phyloP scores from a whole-genome alignment of 352 stramenopile genomes.

The Pythium rishiriense region DNA sequence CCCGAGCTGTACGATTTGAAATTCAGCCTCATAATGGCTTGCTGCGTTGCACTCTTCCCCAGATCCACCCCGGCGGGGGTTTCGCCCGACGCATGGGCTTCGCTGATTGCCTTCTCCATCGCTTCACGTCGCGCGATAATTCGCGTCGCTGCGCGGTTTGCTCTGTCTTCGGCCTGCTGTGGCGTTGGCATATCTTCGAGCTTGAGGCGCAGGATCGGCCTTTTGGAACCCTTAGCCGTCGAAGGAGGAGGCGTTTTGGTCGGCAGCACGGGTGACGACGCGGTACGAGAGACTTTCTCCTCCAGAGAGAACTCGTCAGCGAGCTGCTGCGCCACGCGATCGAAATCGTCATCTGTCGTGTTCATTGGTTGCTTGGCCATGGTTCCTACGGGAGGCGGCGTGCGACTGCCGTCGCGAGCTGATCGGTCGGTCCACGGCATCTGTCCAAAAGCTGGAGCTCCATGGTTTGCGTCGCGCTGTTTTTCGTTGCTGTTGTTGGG shows the following conservation, averaged over 20 bases:
- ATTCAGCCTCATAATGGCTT: conserved; percentile 63
- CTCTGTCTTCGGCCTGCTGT: conserved; percentile 80
- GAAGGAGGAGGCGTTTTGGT: conserved; percentile 8
- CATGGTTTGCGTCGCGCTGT: background rate
- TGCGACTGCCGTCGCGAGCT: background rate
- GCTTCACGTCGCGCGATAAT: conserved; percentile 77
- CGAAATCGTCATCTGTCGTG: conserved; percentile 31
- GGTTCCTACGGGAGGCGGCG: background rate
- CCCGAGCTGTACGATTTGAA: conserved; percentile 72
- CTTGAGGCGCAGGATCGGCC: conserved; percentile 72
- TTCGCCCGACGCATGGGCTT: conserved; percentile 1
- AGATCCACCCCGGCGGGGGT: background rate
- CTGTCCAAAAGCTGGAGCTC: background rate
- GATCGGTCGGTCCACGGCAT: background rate
- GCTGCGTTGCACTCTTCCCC: conserved; percentile 57
- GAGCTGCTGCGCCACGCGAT: conserved; percentile 40
- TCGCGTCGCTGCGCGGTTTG: conserved; percentile 68
- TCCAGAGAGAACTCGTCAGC: conserved; percentile 48
- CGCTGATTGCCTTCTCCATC: conserved; percentile 56
- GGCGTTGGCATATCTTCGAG: conserved; percentile 87
- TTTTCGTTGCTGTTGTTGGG: background rate
- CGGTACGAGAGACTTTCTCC: conserved; percentile 37
- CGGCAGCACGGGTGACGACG: conserved; percentile 11
- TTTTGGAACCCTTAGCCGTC: conserved; percentile 33
- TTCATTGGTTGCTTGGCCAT: conserved; percentile 1